phyloP scores from a whole-genome alignment of 352 stramenopile species.

The Phytophthora megakarya region DNA sequence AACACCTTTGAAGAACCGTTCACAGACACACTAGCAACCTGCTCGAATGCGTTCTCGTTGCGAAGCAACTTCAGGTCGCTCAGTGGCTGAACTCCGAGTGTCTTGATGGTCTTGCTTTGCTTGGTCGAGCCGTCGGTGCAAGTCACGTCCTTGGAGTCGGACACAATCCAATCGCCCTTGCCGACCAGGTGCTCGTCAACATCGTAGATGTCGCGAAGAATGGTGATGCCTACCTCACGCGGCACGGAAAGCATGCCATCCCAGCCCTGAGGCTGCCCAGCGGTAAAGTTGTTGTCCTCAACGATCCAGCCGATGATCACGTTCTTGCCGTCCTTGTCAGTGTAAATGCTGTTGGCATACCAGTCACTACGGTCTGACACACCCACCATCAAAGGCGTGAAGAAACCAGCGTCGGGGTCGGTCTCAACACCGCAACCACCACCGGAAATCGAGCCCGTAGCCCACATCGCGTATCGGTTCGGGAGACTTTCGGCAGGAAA shows the following conservation, averaged over 20 bases:
- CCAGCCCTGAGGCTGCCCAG: conserved; percentile 64
- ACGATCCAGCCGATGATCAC: conserved; percentile 69
- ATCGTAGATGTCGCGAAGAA: conserved; percentile 62
- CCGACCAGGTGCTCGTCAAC: conserved; percentile 49
- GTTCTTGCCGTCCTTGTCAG: conserved; percentile 58
- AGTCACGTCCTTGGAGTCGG: conserved; percentile 36
- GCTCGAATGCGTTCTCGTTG: conserved; percentile 43
- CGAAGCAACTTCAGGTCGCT: conserved; percentile 52
- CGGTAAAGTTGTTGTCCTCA: conserved; percentile 54
- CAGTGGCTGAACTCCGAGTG: conserved; percentile 52
- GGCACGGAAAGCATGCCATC: conserved; percentile 67
- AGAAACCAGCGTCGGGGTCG: conserved; percentile 41
- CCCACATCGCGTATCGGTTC: conserved; percentile 68
- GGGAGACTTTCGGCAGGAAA: conserved; percentile 57
- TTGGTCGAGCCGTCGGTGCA: conserved; percentile 29
- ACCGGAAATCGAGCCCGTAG: conserved; percentile 43
- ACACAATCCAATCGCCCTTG: conserved; percentile 65
- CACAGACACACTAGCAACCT: conserved; percentile 36
- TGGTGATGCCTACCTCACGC: conserved; percentile 55
- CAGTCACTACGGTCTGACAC: conserved; percentile 66
- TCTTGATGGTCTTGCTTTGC: conserved; percentile 73
- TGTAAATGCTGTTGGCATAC: conserved; percentile 75
- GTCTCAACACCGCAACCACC: conserved; percentile 23
- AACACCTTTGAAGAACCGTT: conserved; percentile 37
- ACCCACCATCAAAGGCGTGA: conserved; percentile 61